Evolutionary conservation across 495 filamentous ascomycete species (phyloP), one percentile per base, ranked within the genome.

Genomic region (Trichoderma virens): DNA sequence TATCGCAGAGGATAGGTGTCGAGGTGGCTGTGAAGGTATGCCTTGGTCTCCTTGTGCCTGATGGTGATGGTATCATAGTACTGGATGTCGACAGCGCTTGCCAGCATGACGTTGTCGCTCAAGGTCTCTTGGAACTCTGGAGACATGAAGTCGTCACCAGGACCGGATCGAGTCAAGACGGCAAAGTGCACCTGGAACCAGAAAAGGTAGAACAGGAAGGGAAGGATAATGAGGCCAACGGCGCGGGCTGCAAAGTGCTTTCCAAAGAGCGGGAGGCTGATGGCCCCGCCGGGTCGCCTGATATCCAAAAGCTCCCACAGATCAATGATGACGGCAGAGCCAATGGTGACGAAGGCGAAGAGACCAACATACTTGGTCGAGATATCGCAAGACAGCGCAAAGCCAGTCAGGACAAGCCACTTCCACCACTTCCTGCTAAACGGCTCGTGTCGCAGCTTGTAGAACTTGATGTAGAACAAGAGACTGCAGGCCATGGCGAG

Each of bases 161-260:
- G 94, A 34, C 94, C 94, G 39, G 93, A 97, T 60, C 88, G 84
- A 45, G 79, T 88, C 62, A 98, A 81, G 69, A 98, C 90, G 28
- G 91, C 82, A 73, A 98, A 98, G 76, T 98, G 94, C 34, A 98
- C 92, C 80, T 98, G 94, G 86, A 98, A 98, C 95, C 95, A 98
- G 82, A 98, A 98, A 32, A 98, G 83, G 74, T 98, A 98, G 76
- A 98, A 94, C 68, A 98, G 82, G 84, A 97, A 97, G 39, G 94
- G 94, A 60, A 98, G 83, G 51, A 96, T 70, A 68, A 98, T 90
- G 41, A 98, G 80, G 9, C 87, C 92, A 68, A 94, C 80, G 18
- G 85, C 82, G 32, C 94, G 90, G 68, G 94, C 94, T 9, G 78
- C 83, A 71, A 98, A 93, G 74, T 98, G 94, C 79, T 95, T 93